Evolutionary conservation across 192 early-diverging fungal species (phyloP).

Genomic region (Backusella mclennaniae): DNA sequence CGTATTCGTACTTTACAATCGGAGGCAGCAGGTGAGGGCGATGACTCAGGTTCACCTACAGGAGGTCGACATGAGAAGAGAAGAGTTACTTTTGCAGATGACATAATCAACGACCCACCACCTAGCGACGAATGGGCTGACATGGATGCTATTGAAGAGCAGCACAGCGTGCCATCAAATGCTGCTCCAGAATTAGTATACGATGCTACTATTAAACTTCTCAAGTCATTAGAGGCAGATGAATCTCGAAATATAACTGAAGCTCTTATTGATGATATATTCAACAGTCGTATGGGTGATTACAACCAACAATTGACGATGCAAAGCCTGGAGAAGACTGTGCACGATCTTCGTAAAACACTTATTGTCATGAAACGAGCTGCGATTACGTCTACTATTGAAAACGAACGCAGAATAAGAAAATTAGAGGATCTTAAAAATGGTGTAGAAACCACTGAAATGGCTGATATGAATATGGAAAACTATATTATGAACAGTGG

Average conservation of each 20-base stretch:
- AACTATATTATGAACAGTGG: slow-evolving; percentile 35
- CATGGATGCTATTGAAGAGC: slow-evolving; percentile 36
- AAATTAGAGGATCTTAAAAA: slow-evolving; percentile 17
- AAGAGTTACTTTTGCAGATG: slow-evolving; percentile 38
- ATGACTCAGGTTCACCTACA: background rate
- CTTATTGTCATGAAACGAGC: slow-evolving; percentile 59
- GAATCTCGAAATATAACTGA: slow-evolving; percentile 52
- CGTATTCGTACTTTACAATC: slow-evolving; percentile 53
- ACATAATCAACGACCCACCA: slow-evolving; percentile 23
- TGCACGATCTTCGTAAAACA: slow-evolving; percentile 52
- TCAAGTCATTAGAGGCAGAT: slow-evolving; percentile 46
- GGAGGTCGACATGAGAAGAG: slow-evolving; percentile 19
- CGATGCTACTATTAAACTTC: slow-evolving; percentile 45
- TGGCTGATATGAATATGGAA: slow-evolving; percentile 29
- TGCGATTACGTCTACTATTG: slow-evolving; percentile 40
- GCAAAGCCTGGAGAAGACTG: slow-evolving; percentile 48
- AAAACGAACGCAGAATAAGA: slow-evolving; percentile 33
- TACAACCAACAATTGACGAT: slow-evolving; percentile 50
- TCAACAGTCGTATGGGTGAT: slow-evolving; percentile 47
- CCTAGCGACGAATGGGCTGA: slow-evolving; percentile 35
- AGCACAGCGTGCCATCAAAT: slow-evolving; percentile 37
- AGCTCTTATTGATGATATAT: slow-evolving; percentile 60
- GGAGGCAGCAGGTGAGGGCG: slow-evolving; percentile 39
- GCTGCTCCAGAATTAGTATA: slow-evolving; percentile 48
- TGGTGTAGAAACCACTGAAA: slow-evolving; percentile 1